These are phyloP conservation scores for Metschnikowia koreensis DNA, from an alignment of 805 yeast species.

Conservation along the genomic window DNA sequence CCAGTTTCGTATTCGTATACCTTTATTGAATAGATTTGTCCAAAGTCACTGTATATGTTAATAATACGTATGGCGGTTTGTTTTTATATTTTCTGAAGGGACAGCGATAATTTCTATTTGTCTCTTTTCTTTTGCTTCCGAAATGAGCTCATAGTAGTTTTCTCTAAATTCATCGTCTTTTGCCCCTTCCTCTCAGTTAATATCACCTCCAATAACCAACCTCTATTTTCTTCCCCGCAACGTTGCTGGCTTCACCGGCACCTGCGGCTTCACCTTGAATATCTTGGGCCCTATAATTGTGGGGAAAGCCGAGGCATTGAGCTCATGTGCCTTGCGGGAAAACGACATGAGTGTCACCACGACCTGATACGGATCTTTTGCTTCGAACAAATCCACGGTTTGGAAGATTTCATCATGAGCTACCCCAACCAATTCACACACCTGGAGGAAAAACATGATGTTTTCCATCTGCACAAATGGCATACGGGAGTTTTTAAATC, in stretches of 20 bases:
- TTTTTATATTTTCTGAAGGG: too few relatives aligned
- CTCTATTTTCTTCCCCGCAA: not conserved
- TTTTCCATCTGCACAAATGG: slow-evolving; percentile 84
- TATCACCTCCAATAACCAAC: not conserved
- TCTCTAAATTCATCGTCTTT: too few relatives aligned
- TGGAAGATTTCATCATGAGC: slow-evolving; percentile 82
- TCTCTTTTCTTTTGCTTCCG: too few relatives aligned
- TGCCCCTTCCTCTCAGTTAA: too few relatives aligned
- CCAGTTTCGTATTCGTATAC: too few relatives aligned
- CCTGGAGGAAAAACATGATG: slow-evolving; percentile 65
- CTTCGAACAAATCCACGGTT: slow-evolving; percentile 72
- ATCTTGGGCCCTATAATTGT: slow-evolving; percentile 41
- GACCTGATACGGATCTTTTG: slow-evolving; percentile 74
- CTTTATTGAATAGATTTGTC: too few relatives aligned
- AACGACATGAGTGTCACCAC: slow-evolving; percentile 71
- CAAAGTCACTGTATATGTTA: too few relatives aligned
- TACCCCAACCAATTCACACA: slow-evolving; percentile 63
- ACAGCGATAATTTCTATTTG: too few relatives aligned
- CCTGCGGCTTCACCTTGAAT: slow-evolving; percentile 47
- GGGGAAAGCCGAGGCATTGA: slow-evolving; percentile 25
- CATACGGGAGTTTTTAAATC: slow-evolving; percentile 61
- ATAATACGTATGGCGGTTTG: too few relatives aligned
- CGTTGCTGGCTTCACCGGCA: slow-evolving; percentile 52
- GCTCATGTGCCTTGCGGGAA: slow-evolving; percentile 62
- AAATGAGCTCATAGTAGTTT: too few relatives aligned